These are phyloP conservation scores for Pyrenochaeta sp. DNA, from an alignment of 2,329 filamentous ascomycete species.

Conservation along the genomic window DNA sequence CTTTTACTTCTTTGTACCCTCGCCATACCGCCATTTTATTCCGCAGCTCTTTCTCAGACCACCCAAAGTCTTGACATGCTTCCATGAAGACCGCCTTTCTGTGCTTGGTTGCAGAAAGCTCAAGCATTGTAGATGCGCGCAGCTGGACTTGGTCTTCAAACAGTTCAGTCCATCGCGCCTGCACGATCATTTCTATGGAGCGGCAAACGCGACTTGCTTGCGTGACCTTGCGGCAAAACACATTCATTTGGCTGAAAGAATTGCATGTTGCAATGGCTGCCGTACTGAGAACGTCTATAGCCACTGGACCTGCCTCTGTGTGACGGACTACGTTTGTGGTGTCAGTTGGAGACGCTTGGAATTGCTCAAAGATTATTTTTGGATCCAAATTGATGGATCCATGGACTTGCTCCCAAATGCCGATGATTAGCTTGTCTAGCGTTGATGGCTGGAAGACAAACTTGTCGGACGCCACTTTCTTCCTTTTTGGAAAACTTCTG, in stretches of 20 bases:
- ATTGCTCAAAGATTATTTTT: conserved; percentile 45
- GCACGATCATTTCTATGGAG: conserved; percentile 67
- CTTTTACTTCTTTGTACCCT: conserved; percentile 67
- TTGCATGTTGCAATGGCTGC: conserved; percentile 16
- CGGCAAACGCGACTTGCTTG: conserved; percentile 62
- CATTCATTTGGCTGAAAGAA: conserved; percentile 53
- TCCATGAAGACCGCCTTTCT: conserved; percentile 63
- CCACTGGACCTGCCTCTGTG: conserved; percentile 9
- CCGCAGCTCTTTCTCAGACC: conserved; percentile 66
- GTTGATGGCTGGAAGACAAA: conserved; percentile 58
- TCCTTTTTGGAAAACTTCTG: conserved; percentile 43
- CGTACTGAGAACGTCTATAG: conserved; percentile 21
- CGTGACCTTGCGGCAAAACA: conserved; percentile 56
- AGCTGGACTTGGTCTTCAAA: conserved; percentile 61
- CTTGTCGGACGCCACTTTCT: conserved; percentile 45
- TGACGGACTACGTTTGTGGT: conserved; percentile 22
- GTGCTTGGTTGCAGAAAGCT: conserved; percentile 57
- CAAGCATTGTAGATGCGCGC: conserved; percentile 50
- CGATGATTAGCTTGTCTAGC: conserved; percentile 58
- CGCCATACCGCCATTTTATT: conserved; percentile 65
- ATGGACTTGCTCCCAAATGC: conserved; percentile 61
- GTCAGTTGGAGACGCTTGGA: conserved; percentile 30
- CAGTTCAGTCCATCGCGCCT: conserved; percentile 65
- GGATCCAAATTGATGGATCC: conserved; percentile 54
- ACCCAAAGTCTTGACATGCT: conserved; percentile 63